Conservation (phyloP, 2,329 filamentous ascomycete genomes). For the Cyphellophora attinorum region DNA sequence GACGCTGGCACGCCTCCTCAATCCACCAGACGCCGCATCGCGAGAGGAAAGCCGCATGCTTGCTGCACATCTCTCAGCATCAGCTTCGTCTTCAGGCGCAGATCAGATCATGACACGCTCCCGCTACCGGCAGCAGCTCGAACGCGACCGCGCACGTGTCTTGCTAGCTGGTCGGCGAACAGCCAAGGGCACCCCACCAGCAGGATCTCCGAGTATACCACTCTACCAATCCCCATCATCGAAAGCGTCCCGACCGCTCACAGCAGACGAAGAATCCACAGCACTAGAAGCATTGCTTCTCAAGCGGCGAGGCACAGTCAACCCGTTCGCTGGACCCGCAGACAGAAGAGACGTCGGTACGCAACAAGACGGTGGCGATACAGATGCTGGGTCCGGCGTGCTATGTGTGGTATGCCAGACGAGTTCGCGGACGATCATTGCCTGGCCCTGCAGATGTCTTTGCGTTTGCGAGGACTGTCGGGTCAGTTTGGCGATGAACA, state of each 20-base stretch:
- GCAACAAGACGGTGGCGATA: constrained; percentile 6
- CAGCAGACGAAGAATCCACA: constrained; percentile 45
- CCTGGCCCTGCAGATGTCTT: constrained; percentile 93
- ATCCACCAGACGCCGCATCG: constrained; percentile 69
- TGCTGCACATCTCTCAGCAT: constrained; percentile 58
- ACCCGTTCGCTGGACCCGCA: constrained; percentile 14
- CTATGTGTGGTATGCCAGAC: constrained; percentile 91
- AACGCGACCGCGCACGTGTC: constrained; percentile 61
- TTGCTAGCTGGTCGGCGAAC: constrained; percentile 40
- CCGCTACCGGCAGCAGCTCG: constrained; percentile 58
- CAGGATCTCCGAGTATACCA: constrained; percentile 27
- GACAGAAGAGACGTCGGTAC: constrained; percentile 3
- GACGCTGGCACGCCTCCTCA: constrained; percentile 69
- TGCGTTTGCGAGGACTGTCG: constrained; percentile 92
- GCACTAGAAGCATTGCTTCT: constrained; percentile 52
- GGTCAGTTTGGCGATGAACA: constrained; percentile 89
- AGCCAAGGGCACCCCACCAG: constrained; percentile 21
- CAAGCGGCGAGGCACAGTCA: constrained; percentile 30
- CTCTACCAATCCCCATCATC: constrained; percentile 5
- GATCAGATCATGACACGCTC: constrained; percentile 71
- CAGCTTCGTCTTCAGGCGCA: constrained; percentile 17
- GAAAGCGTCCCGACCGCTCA: constrained; percentile 22
- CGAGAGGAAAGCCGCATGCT: constrained; percentile 72
- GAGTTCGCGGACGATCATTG: constrained; percentile 74
- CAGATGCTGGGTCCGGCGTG: constrained; percentile 49